Percentiles rank a stretch among this genome's conserved stretches.
These are phyloP conservation scores for Populus euphratica DNA, from an alignment of 345 rosid species.

Conservation along the genomic window DNA sequence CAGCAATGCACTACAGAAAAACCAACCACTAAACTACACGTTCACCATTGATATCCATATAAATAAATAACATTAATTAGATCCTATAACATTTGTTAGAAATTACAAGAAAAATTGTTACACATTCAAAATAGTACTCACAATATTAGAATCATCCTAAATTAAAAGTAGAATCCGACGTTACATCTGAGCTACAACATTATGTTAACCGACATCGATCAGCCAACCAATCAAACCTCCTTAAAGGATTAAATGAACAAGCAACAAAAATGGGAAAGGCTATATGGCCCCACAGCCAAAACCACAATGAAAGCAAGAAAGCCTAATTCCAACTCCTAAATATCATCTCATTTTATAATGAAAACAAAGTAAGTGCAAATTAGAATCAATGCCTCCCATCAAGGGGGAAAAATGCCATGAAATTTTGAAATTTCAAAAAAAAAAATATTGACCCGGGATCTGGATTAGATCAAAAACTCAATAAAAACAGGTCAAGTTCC, in stretches of 20 bases:
- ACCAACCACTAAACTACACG: slow-evolving; percentile 22
- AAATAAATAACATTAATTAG: neutral
- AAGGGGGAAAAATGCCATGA: neutral
- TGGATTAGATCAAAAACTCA: neutral
- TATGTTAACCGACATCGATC: slow-evolving; percentile 1
- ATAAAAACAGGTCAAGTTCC: neutral
- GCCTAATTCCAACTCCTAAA: neutral
- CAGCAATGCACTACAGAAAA: slow-evolving; percentile 8
- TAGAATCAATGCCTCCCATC: neutral
- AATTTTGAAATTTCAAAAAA: neutral
- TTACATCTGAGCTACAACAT: slow-evolving; percentile 1
- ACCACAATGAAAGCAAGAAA: neutral
- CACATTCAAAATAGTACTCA: neutral
- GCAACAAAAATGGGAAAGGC: neutral
- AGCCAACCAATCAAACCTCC: slow-evolving; percentile 11
- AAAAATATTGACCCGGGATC: too few relatives aligned
- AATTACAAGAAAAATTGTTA: neutral
- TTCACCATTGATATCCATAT: slow-evolving; percentile 13
- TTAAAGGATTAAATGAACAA: neutral
- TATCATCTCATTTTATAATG: neutral
- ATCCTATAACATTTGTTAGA: neutral
- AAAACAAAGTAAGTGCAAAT: neutral
- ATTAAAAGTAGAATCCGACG: neutral
- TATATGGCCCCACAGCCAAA: neutral
- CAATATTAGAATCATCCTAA: neutral